These are phyloP conservation scores for Aureobasidium vineae DNA, from an alignment of 2,329 filamentous ascomycete species.

Conservation along the genomic window DNA sequence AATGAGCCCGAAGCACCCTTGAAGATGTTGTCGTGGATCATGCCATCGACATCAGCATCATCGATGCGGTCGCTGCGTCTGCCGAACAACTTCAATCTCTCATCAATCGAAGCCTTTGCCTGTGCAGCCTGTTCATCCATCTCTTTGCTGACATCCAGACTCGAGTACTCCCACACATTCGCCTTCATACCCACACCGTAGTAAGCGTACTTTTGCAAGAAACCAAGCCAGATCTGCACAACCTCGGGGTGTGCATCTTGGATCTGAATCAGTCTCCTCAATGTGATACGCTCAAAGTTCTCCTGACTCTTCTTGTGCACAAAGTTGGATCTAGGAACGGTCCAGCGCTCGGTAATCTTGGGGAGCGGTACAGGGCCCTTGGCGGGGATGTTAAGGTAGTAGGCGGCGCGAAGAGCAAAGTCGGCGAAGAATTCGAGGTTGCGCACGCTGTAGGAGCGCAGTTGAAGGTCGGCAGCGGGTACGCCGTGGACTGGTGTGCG, in stretches of 20 bases:
- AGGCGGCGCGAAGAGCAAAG: constrained; percentile 90
- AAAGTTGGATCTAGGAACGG: constrained; percentile 83
- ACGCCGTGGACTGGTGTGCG: constrained; percentile 71
- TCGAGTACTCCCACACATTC: constrained; percentile 87
- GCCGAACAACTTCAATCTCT: constrained; percentile 35
- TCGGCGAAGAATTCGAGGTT: constrained; percentile 94
- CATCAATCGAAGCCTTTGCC: constrained; percentile 34
- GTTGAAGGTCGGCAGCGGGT: constrained; percentile 83
- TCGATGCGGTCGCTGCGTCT: constrained; percentile 31
- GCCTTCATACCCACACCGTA: constrained; percentile 99
- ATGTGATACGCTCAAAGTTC: constrained; percentile 91
- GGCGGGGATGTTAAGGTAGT: constrained; percentile 85
- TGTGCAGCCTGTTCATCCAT: constrained; percentile 39
- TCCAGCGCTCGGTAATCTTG: constrained; percentile 88
- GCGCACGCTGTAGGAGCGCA: constrained; percentile 85
- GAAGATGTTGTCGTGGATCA: constrained; percentile 35
- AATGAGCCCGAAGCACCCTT: constrained; percentile 36
- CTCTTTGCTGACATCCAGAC: constrained; percentile 40
- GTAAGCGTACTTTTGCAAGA: constrained; percentile 86
- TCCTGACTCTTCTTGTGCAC: constrained; percentile 97
- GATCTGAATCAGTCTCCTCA: constrained; percentile 85
- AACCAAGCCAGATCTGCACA: constrained; percentile 89
- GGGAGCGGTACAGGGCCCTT: constrained; percentile 84
- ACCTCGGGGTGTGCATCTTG: constrained; percentile 85
- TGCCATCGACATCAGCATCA: constrained; percentile 29